Evolutionary conservation across 495 filamentous ascomycete species (phyloP), one percentile per base, ranked within the genome.

Genomic region (Parmelia sp.): DNA sequence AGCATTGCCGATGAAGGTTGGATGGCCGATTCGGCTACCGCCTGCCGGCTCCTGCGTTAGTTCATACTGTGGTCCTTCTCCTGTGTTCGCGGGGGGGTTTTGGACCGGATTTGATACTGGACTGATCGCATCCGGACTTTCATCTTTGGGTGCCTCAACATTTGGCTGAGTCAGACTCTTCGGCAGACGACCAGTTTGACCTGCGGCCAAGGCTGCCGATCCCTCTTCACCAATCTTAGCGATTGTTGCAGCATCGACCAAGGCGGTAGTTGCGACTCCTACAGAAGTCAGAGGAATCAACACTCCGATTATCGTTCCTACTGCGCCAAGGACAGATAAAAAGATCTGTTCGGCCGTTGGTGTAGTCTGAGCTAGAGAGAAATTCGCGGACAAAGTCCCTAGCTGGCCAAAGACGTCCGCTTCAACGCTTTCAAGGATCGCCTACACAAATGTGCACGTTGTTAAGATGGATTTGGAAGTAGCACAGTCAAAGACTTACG

Each of bases 1-100:
- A 36, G 58, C 58, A 60, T 60, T 60, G 10, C 58, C 58, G 33
- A 60, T 60, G 36, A 37, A 60, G 25, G 36, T 44, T n/a, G 58
- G 37, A 14, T 60, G 36, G 8, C 36, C 25, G 15, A 44, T 1
- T 27, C 8, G 58, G 23, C 27, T 60, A 9, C 27, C 19, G 37
- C 56, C 56, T n/a, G 27, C 35, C 27, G 58, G 58, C 45, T 47
- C 45, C 45, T 47, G 45, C 21, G 45, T 47, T 23, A 47, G 23
- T 23, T 47, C n/a, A 25, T 25, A 21, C 45, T 4, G 23, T 25
- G 45, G 45, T 25, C 45, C 45, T 47, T 23, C n/a, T n/a, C n/a
- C 5, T 21, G 45, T 23, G n/a, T 21, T 21, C n/a, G 23, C n/a
- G n/a, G 21, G n/a, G 10, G 45, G 45, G 25, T 47, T 47, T 47